phyloP scores from a whole-genome alignment of 1,284 basidiomycete genomes.

The Inonotus hispidus region DNA sequence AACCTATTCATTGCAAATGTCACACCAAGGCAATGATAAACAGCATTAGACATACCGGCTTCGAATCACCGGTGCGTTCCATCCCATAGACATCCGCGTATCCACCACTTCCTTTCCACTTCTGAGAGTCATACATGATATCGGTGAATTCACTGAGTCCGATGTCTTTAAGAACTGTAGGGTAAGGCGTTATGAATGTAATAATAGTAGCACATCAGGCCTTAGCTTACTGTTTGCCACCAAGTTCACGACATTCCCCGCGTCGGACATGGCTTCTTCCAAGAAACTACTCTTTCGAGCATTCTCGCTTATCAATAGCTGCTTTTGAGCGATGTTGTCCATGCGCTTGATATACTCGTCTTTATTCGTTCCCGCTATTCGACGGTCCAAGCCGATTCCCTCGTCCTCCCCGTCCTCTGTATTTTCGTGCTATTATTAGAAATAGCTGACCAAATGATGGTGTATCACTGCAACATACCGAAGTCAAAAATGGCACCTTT shows the following conservation, averaged over 20 bases:
- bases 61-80: neutral
- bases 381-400: neutral
- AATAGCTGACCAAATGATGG: neutral
- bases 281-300: too few species aligned
- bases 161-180: neutral
- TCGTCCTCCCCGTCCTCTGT: neutral
- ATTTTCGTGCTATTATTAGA: neutral
- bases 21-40: neutral
- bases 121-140: neutral
- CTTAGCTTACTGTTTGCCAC: too few species aligned
- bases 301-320: neutral
- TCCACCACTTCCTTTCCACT: neutral
- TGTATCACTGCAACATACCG: neutral
- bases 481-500: neutral
- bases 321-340: neutral
- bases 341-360: neutral
- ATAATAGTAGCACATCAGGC: neutral
- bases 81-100: neutral
- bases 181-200: neutral
- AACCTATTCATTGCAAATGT: neutral
- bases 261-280: neutral
- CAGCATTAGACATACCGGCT: neutral
- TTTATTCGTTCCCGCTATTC: neutral
- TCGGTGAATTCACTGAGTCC: neutral
- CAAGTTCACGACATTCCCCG: neutral